Evolutionary conservation across 768 basidiomycete species (phyloP).

Genomic region (Coprinopsis marcescibilis): DNA sequence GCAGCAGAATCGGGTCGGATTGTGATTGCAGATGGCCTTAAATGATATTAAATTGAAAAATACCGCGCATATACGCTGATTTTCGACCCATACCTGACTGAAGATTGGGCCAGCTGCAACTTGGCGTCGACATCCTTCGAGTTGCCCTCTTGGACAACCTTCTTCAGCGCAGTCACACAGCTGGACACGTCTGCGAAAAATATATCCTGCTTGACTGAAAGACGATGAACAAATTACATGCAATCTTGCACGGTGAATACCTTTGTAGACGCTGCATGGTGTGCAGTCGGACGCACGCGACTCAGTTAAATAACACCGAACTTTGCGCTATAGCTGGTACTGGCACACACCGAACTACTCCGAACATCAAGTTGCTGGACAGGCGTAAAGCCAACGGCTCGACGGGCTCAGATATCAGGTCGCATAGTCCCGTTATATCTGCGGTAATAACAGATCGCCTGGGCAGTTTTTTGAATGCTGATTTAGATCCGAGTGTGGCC

Average conservation of each 20-base stretch:
- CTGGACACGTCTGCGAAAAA: slow-evolving; percentile 75
- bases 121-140: slow-evolving; percentile 40
- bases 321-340: neutral
- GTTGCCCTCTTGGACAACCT: slow-evolving; percentile 65
- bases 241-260: slow-evolving; percentile 21
- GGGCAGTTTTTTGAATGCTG: slow-evolving; percentile 79
- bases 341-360: slow-evolving; percentile 69
- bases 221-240: too few species aligned
- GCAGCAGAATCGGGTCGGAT: slow-evolving; percentile 45
- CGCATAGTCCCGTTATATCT: slow-evolving; percentile 77
- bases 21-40: slow-evolving; percentile 50
- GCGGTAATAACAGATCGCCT: slow-evolving; percentile 80
- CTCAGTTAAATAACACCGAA: too few species aligned
- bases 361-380: slow-evolving; percentile 86
- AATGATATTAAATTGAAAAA: too few species aligned
- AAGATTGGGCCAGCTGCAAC: slow-evolving; percentile 68
- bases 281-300: neutral
- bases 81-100: slow-evolving; percentile 62
- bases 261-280: slow-evolving; percentile 37
- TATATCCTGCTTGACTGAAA: slow-evolving; percentile 78
- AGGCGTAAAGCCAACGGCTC: slow-evolving; percentile 84
- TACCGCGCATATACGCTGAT: too few species aligned
- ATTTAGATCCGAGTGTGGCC: slow-evolving; percentile 83
- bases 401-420: slow-evolving; percentile 71
- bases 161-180: slow-evolving; percentile 74